These are phyloP conservation scores for Borovskyia barvae DNA, from an alignment of 208 protist species.

Conservation along the genomic window DNA sequence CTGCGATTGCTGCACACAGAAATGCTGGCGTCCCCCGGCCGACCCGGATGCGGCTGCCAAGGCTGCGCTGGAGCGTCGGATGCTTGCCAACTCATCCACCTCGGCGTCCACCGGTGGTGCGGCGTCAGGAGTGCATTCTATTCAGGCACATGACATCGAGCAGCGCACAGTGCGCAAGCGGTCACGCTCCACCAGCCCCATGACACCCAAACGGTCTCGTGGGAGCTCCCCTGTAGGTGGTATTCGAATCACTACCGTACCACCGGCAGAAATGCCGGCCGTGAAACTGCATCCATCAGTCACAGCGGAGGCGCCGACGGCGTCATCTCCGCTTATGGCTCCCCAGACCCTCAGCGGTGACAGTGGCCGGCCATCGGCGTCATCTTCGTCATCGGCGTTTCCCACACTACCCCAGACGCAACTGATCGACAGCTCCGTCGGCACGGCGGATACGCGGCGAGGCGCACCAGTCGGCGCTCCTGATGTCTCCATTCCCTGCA, in stretches of 20 bases:
- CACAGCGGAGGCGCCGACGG: slow-evolving; percentile 6
- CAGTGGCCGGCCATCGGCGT: neutral
- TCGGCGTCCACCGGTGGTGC: neutral
- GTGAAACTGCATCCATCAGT: slow-evolving; percentile 15
- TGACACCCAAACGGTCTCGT: slow-evolving; percentile 38
- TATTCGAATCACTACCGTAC: slow-evolving; percentile 28
- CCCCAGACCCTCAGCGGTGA: neutral
- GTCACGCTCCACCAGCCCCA: slow-evolving; percentile 44
- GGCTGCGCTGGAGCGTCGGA: neutral
- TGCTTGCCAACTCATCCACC: neutral
- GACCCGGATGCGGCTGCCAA: neutral
- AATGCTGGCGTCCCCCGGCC: slow-evolving; percentile 52
- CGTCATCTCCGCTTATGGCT: slow-evolving; percentile 9
- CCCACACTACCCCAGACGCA: too few relatives aligned
- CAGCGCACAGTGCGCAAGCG: slow-evolving; percentile 35
- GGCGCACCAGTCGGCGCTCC: neutral
- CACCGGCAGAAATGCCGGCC: slow-evolving; percentile 32
- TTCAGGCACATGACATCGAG: slow-evolving; percentile 14
- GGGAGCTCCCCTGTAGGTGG: slow-evolving; percentile 34
- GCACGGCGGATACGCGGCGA: neutral
- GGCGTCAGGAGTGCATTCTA: neutral
- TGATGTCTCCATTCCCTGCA: too few relatives aligned
- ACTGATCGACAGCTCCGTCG: neutral
- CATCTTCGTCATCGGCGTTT: neutral
- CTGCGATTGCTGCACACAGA: slow-evolving; percentile 84